Percentiles rank a stretch among this genome's conserved stretches.
These are phyloP conservation scores for Alternaria hordeiaustralica DNA, from an alignment of 2,329 filamentous ascomycete genomes.

Conservation along the genomic window DNA sequence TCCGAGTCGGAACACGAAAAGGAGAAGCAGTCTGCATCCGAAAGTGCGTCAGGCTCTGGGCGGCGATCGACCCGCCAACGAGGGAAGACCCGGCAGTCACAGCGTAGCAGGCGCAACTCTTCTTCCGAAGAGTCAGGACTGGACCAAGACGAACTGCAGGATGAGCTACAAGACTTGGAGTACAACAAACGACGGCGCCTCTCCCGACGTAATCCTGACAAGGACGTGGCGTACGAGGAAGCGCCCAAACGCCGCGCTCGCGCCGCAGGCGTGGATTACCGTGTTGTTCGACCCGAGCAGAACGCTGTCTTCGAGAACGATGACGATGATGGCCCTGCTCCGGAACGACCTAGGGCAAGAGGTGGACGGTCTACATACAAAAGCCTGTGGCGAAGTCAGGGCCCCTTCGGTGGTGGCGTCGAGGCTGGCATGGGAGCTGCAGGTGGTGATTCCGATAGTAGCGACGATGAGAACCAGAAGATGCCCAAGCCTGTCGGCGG, in stretches of 20 bases:
- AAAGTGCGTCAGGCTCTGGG: constrained; percentile 49
- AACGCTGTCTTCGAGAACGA: constrained; percentile 77
- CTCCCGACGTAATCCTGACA: constrained; percentile 44
- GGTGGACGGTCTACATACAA: constrained; percentile 68
- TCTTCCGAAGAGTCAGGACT: constrained; percentile 57
- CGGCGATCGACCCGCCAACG: constrained; percentile 61
- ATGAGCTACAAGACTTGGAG: constrained; percentile 63
- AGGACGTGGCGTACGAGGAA: constrained; percentile 59
- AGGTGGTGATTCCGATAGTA: constrained; percentile 91
- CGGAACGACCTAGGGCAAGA: constrained; percentile 69
- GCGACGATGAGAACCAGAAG: constrained; percentile 85
- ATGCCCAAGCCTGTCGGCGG: constrained; percentile 62
- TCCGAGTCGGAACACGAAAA: constrained; percentile 60
- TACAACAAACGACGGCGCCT: constrained; percentile 55
- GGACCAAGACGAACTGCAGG: constrained; percentile 39
- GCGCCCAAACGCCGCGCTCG: constrained; percentile 69
- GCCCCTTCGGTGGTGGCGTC: constrained; percentile 88
- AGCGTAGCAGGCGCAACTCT: constrained; percentile 55
- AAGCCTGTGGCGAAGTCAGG: constrained; percentile 85
- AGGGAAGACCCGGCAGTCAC: constrained; percentile 52
- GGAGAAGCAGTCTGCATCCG: constrained; percentile 46
- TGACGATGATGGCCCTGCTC: constrained; percentile 71
- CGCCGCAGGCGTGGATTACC: constrained; percentile 76
- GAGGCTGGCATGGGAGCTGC: constrained; percentile 78
- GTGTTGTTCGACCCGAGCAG: constrained; percentile 78